Percentiles rank a stretch among this genome's conserved stretches.
Evolutionary conservation across 106 monocot genomes (phyloP).

Genomic region (Dioscorea zingiberensis): DNA sequence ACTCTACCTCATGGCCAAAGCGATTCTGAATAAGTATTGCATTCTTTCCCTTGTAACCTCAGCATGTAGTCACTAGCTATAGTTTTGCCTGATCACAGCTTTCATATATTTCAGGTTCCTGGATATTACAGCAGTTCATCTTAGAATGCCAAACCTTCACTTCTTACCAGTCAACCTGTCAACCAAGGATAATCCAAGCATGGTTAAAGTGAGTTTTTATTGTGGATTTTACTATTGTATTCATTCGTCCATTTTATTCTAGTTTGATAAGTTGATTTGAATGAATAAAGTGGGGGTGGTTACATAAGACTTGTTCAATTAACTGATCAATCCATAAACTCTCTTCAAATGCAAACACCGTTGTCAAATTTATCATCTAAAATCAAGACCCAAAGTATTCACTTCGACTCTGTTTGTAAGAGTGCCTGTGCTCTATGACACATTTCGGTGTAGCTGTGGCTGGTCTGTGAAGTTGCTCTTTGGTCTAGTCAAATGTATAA

Average conservation of each 20-base stretch:
- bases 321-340: too few relatives aligned
- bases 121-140: constrained; percentile 54
- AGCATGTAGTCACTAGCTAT: background rate
- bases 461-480: too few relatives aligned
- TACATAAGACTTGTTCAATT: too few relatives aligned
- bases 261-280: too few relatives aligned
- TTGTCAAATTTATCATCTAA: too few relatives aligned
- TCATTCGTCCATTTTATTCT: background rate
- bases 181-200: constrained; percentile 51
- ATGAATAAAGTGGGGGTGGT: too few relatives aligned
- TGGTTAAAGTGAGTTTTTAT: constrained; percentile 58
- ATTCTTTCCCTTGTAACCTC: background rate
- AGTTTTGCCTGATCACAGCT: background rate
- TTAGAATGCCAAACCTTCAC: constrained; percentile 89
- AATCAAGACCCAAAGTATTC: too few relatives aligned
- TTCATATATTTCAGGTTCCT: constrained; percentile 44
- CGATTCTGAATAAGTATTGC: constrained; percentile 65
- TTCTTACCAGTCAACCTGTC: constrained; percentile 84
- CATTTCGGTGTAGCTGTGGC: too few relatives aligned
- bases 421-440: too few relatives aligned
- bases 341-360: too few relatives aligned
- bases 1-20: constrained; percentile 76
- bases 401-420: too few relatives aligned
- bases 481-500: too few relatives aligned
- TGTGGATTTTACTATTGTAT: background rate